Evolutionary conservation across 2,329 filamentous ascomycete genomes (phyloP).

Genomic region (Sphaerulina vaccinii): DNA sequence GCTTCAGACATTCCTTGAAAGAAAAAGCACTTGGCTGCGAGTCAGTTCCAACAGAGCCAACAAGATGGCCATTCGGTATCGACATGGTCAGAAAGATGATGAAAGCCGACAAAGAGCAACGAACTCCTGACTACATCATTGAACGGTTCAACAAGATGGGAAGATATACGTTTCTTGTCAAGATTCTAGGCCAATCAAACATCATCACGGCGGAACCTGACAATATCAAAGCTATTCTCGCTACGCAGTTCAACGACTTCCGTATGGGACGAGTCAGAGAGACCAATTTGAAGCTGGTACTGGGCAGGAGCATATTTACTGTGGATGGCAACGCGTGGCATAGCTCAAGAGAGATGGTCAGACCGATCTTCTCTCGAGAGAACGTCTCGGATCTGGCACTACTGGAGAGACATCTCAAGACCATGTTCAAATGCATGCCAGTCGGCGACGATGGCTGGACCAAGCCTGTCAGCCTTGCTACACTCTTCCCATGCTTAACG

Average conservation of each 20-base stretch:
- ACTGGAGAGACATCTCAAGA: slow-evolving; percentile 36
- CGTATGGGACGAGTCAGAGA: slow-evolving; percentile 7
- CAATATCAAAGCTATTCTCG: slow-evolving; percentile 17
- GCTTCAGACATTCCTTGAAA: not conserved
- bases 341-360: slow-evolving; percentile 36
- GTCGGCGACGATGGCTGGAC: slow-evolving; percentile 30
- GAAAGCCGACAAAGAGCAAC: slow-evolving; percentile 4
- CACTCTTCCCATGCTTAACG: slow-evolving; percentile 63
- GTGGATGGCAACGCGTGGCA: slow-evolving; percentile 37
- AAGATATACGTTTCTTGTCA: slow-evolving; percentile 6
- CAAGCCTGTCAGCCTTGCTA: slow-evolving; percentile 27
- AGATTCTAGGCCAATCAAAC: slow-evolving; percentile 2
- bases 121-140: slow-evolving; percentile 9
- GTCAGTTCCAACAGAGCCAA: slow-evolving; percentile 4
- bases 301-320: slow-evolving; percentile 24
- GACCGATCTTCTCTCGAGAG: slow-evolving; percentile 39
- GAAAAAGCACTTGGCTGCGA: slow-evolving; percentile 1
- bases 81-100: slow-evolving; percentile 9
- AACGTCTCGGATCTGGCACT: slow-evolving; percentile 37
- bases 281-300: slow-evolving; percentile 6
- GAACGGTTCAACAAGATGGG: slow-evolving; percentile 10
- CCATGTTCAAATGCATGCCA: slow-evolving; percentile 33
- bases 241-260: slow-evolving; percentile 14
- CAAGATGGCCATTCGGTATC: slow-evolving; percentile 10
- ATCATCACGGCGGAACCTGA: slow-evolving; percentile 11